phyloP scores from a whole-genome alignment of 169 alveolate species.

The Plasmodium gonderi region DNA sequence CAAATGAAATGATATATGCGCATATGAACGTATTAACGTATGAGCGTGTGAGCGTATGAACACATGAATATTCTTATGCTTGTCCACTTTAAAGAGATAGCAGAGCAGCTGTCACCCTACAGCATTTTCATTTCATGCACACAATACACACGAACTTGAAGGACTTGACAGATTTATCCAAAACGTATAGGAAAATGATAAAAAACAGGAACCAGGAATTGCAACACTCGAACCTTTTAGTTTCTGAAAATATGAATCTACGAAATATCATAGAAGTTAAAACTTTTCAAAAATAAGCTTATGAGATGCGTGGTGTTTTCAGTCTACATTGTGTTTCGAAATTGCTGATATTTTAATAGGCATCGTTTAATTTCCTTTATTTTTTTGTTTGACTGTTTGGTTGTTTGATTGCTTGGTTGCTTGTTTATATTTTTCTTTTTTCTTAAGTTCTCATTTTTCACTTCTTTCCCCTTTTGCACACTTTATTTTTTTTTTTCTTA shows the following conservation, averaged over 20 bases:
- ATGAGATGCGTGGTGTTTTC: not conserved
- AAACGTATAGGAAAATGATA: constrained; percentile 55
- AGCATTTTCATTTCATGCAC: not conserved
- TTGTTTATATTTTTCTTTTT: not conserved
- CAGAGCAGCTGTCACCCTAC: too few species aligned
- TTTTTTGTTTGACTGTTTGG: too few species aligned
- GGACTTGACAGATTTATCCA: constrained; percentile 49
- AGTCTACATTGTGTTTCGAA: not conserved
- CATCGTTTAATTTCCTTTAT: too few species aligned
- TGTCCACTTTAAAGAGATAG: too few species aligned
- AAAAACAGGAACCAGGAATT: constrained; percentile 51
- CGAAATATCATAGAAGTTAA: constrained; percentile 48
- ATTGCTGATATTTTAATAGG: too few species aligned
- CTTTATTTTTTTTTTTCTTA: not conserved
- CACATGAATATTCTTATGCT: too few species aligned
- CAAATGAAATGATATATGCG: too few species aligned
- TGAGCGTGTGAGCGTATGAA: too few species aligned
- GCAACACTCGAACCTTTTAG: constrained; percentile 28
- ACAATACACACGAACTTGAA: not conserved
- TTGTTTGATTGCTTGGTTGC: not conserved
- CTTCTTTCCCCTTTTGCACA: not conserved
- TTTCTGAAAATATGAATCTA: constrained; percentile 39
- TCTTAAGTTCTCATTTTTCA: not conserved
- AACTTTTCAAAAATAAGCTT: not conserved
- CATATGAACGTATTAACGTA: too few species aligned